phyloP scores from a whole-genome alignment of 1,284 basidiomycete genomes.

The Caloboletus inedulis region DNA sequence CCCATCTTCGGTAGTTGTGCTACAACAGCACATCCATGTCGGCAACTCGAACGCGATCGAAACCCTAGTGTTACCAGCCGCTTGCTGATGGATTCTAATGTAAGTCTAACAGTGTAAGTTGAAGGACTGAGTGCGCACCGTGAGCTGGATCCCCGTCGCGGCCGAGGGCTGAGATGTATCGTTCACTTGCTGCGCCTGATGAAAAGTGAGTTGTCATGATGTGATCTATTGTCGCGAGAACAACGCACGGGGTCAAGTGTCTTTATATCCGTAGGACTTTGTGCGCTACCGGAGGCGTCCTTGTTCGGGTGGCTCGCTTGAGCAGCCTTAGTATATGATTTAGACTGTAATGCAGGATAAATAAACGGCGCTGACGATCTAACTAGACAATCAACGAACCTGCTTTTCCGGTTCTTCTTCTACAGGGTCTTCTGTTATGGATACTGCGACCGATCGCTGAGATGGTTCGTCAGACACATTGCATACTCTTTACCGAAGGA shows the following conservation, averaged over 20 bases:
- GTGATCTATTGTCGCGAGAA: not conserved
- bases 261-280: not conserved
- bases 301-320: not conserved
- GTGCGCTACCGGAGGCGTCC: not conserved
- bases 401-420: too few species aligned
- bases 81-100: not conserved
- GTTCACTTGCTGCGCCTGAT: not conserved
- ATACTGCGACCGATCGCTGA: too few species aligned
- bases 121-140: not conserved
- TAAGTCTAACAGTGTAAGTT: not conserved
- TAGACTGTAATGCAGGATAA: not conserved
- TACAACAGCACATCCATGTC: not conserved
- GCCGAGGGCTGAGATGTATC: not conserved
- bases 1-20: too few species aligned
- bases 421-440: too few species aligned
- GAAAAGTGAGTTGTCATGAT: not conserved
- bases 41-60: not conserved
- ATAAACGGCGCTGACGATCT: not conserved
- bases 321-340: not conserved
- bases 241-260: too few species aligned
- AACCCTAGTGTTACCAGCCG: not conserved
- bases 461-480: too few species aligned
- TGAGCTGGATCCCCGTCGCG: not conserved
- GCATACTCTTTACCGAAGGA: too few species aligned
- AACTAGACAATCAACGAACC: too few species aligned